Evolutionary conservation across 1,139 yeast genomes (phyloP).

Genomic region (Blastobotrys aristatus): DNA sequence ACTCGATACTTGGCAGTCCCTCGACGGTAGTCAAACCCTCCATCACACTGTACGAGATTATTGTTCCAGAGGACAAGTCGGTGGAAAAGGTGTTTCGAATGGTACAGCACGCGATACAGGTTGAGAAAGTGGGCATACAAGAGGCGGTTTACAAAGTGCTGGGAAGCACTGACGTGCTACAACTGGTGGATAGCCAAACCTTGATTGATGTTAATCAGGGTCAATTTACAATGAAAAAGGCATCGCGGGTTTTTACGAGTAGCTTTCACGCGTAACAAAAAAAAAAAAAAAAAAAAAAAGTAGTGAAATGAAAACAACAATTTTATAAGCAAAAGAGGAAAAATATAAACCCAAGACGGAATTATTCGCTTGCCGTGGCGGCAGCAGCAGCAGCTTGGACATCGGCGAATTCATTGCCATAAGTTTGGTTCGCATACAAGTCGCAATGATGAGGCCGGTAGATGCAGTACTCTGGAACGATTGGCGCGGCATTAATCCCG

Average conservation of each 20-base stretch:
- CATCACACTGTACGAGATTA: not conserved
- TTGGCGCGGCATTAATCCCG: conserved; percentile 40
- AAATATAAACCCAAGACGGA: not conserved
- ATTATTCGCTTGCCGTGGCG: not conserved
- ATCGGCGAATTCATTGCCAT: conserved; percentile 3
- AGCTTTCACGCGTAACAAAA: not conserved
- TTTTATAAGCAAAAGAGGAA: not conserved
- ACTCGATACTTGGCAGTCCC: too few species aligned
- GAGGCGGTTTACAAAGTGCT: not conserved
- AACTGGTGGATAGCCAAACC: not conserved
- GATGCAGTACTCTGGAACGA: conserved; percentile 42
- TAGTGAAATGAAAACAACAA: not conserved
- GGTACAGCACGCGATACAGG: not conserved
- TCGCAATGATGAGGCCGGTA: conserved; percentile 43
- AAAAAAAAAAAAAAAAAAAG: not conserved
- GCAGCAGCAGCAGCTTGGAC: too few species aligned
- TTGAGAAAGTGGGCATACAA: not conserved
- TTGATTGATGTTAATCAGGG: not conserved
- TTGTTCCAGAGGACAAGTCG: not conserved
- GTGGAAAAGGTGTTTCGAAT: not conserved
- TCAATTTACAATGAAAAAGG: not conserved
- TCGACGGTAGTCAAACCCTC: too few species aligned
- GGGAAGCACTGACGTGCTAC: not conserved
- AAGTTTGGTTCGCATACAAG: conserved; percentile 9
- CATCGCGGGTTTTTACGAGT: too few species aligned